Conservation (phyloP, 179 eudicot genomes). For the Amaranthus tricolor region DNA sequence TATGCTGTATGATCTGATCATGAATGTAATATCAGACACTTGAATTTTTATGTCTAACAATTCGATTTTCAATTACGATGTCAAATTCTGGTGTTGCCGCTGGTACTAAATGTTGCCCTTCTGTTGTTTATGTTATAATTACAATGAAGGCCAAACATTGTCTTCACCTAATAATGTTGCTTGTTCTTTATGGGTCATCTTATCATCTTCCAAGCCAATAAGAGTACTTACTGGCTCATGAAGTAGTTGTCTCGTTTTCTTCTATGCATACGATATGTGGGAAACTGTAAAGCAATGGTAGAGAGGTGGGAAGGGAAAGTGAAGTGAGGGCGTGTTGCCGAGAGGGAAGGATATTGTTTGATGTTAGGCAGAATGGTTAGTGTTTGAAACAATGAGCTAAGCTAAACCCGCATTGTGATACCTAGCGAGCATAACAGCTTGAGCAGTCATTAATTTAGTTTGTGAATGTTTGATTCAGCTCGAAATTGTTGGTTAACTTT, state of each 20-base stretch:
- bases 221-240: neutral
- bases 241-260: neutral
- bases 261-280: neutral
- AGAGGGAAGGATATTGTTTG: too few species aligned
- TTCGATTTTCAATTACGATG: neutral
- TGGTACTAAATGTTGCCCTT: neutral
- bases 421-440: too few species aligned
- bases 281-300: too few species aligned
- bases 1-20: neutral
- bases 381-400: too few species aligned
- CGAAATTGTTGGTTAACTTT: too few species aligned
- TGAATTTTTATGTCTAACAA: conserved; percentile 16
- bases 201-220: neutral
- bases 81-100: conserved; percentile 4
- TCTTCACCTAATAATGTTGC: neutral
- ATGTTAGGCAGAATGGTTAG: too few species aligned
- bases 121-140: neutral
- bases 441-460: too few species aligned
- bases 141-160: neutral
- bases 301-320: too few species aligned
- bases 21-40: conserved; percentile 15
- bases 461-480: too few species aligned
- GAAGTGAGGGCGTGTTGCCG: too few species aligned
- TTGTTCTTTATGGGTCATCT: neutral
- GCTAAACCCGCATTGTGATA: too few species aligned